Base-by-base conservation (phyloP, 192 early-diverging fungal genomes). In the Entomortierella parvispora region DNA sequence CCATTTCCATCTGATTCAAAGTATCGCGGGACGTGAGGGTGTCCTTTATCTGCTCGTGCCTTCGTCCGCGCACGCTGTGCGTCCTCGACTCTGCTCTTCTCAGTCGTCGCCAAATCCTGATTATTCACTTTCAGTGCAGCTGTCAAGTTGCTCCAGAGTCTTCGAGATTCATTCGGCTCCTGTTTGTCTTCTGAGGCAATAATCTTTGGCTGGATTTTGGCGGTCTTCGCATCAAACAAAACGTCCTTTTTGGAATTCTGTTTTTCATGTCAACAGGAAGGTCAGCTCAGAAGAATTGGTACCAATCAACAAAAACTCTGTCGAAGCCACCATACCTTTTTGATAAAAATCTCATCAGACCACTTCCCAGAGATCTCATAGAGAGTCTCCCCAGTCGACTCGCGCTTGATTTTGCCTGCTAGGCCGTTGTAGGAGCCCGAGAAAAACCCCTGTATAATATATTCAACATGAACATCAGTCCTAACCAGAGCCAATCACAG, bases 291-390 rank as follows among this genome's bases (percentile, higher is more conserved):
- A n/a, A n/a, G n/a, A n/a, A n/a, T n/a, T n/a, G n/a, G n/a, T n/a
- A n/a, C n/a, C n/a, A n/a, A n/a, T n/a, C n/a, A n/a, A n/a, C n/a
- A n/a, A n/a, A n/a, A n/a, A n/a, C n/a, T n/a, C n/a, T n/a, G n/a
- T n/a, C n/a, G n/a, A n/a, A n/a, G n/a, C n/a, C n/a, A n/a, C n/a
- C 51, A 76, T 48, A 63, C 61, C 68, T 74, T 80, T 54, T 86
- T 89, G 29, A 89, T 82, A 32, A 86, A 85, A 32, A 95, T 88
- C 29, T 84, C 80, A 20, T 90, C 89, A 20, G 92, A 88, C 97
- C 97, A 99, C 66, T 92, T 91, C 29, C 97, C 97, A n/a, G 82
- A 82, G 54, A 97, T 88, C n/a, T 91, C 92, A 63, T 90, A 93
- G 37, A 97, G 80, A 0, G 69, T 77, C 68, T 96, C 90, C 9